Percentiles rank a stretch among this genome's conserved stretches.
Conservation (phyloP, 768 basidiomycete genomes). For the Lactarius hengduanensis region DNA sequence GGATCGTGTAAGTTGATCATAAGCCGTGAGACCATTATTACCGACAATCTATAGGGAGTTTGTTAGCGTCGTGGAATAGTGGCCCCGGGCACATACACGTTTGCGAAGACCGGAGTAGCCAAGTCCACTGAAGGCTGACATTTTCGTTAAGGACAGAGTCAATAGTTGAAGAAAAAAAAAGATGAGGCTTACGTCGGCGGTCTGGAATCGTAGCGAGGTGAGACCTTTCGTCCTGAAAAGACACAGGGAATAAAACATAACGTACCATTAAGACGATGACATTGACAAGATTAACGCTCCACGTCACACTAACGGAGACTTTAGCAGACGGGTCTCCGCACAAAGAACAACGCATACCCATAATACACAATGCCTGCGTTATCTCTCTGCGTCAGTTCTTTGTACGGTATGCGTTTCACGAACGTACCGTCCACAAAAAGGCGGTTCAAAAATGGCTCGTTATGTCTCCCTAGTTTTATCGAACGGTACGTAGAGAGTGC, state of each 20-base stretch:
- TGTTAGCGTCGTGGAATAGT: neutral
- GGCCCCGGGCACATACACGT: conserved; percentile 11
- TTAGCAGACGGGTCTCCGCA: neutral
- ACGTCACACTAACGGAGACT: conserved; percentile 12
- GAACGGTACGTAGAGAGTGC: conserved; percentile 25
- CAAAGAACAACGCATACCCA: conserved; percentile 12
- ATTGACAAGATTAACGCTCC: conserved; percentile 21
- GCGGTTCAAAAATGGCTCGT: conserved; percentile 18
- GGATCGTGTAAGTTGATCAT: conserved; percentile 27
- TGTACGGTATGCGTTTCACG: neutral
- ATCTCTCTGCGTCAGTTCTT: neutral
- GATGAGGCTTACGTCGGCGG: neutral
- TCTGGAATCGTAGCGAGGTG: conserved; percentile 1
- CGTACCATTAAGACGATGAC: conserved; percentile 19
- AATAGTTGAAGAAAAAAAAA: neutral
- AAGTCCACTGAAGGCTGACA: neutral
- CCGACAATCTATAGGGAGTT: conserved; percentile 7
- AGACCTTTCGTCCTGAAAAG: neutral
- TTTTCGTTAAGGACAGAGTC: neutral
- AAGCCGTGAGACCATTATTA: conserved; percentile 23
- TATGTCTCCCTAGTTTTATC: conserved; percentile 16
- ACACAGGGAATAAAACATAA: neutral
- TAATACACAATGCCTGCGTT: conserved; percentile 22
- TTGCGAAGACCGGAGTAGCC: conserved; percentile 14
- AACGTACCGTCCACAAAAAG: conserved; percentile 22